Conservation (phyloP, 805 yeast genomes). For the Candida sakaeoensis region DNA sequence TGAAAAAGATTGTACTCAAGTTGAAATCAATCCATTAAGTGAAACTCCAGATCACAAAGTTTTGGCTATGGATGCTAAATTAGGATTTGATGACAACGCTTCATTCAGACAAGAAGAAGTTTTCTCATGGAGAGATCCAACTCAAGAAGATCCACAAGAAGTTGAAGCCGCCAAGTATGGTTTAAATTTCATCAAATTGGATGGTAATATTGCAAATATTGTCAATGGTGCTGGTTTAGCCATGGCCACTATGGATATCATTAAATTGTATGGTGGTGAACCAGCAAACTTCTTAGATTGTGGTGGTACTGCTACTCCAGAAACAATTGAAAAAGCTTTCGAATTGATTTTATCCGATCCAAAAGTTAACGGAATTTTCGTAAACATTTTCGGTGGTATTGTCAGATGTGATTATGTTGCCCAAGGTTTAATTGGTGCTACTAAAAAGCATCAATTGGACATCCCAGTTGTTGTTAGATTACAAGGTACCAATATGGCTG, state of each 20-base stretch:
- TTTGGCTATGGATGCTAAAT: constrained; percentile 98
- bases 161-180: constrained; percentile 86
- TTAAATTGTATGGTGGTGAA: constrained; percentile 95
- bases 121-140: constrained; percentile 92
- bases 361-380: constrained; percentile 91
- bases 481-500: constrained; percentile 94
- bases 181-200: constrained; percentile 93
- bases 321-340: constrained; percentile 96
- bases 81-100: constrained; percentile 97
- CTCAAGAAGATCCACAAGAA: constrained; percentile 98
- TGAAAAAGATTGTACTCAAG: constrained; percentile 95
- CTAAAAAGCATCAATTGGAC: constrained; percentile 83
- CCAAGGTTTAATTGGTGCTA: constrained; percentile 91
- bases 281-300: constrained; percentile 99
- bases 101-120: constrained; percentile 91
- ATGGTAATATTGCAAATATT: constrained; percentile 97
- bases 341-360: constrained; percentile 85
- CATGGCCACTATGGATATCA: constrained; percentile 99
- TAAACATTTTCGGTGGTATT: constrained; percentile 98
- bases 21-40: constrained; percentile 96
- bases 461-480: constrained; percentile 97
- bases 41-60: constrained; percentile 89
- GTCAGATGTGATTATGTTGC: constrained; percentile 99
- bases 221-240: constrained; percentile 99
- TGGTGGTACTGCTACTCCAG: constrained; percentile 99